These are phyloP conservation scores for Dendrostoma leiphaemia DNA, from an alignment of 2,329 filamentous ascomycete species.

Conservation along the genomic window DNA sequence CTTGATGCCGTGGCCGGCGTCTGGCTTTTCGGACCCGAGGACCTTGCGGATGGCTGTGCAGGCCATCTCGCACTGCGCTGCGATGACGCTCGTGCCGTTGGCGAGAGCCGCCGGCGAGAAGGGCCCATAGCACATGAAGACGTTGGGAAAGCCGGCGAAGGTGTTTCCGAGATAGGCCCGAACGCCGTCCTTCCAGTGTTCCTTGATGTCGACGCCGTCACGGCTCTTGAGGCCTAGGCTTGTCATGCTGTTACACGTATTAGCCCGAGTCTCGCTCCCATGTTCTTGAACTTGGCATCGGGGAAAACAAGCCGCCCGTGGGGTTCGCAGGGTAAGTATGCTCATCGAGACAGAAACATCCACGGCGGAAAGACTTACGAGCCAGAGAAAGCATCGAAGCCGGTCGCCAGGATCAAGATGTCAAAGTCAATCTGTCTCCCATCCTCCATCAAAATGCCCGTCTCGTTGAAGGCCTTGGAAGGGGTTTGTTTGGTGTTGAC, in stretches of 20 bases:
- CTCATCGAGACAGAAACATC: too few species aligned
- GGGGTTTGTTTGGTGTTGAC: slow-evolving; percentile 41
- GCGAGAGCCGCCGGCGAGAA: background rate
- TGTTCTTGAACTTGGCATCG: too few species aligned
- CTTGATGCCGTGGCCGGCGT: slow-evolving; percentile 1
- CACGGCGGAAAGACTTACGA: slow-evolving; percentile 1
- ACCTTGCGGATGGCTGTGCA: slow-evolving; percentile 3
- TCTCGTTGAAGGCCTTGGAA: slow-evolving; percentile 37
- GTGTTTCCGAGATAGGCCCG: slow-evolving; percentile 2
- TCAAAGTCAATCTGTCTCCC: slow-evolving; percentile 36
- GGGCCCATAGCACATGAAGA: slow-evolving; percentile 6
- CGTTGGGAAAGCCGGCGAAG: slow-evolving; percentile 2
- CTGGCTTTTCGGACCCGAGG: background rate
- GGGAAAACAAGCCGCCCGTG: too few species aligned
- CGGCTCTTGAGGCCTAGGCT: slow-evolving; percentile 12
- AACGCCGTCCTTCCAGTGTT: background rate
- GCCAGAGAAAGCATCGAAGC: slow-evolving; percentile 35
- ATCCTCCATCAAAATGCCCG: slow-evolving; percentile 37
- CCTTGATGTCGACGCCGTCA: background rate
- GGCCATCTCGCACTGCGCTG: slow-evolving; percentile 6
- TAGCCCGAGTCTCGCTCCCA: background rate
- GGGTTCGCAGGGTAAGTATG: too few species aligned
- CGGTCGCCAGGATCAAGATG: slow-evolving; percentile 31
- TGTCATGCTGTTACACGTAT: background rate
- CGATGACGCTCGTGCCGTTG: slow-evolving; percentile 5